A percentile compares a stretch with the other conserved stretches of the same genome.
These are phyloP conservation scores for Schizosaccharomyces octosporus DNA, from an alignment of 805 yeast genomes.

Conservation along the genomic window DNA sequence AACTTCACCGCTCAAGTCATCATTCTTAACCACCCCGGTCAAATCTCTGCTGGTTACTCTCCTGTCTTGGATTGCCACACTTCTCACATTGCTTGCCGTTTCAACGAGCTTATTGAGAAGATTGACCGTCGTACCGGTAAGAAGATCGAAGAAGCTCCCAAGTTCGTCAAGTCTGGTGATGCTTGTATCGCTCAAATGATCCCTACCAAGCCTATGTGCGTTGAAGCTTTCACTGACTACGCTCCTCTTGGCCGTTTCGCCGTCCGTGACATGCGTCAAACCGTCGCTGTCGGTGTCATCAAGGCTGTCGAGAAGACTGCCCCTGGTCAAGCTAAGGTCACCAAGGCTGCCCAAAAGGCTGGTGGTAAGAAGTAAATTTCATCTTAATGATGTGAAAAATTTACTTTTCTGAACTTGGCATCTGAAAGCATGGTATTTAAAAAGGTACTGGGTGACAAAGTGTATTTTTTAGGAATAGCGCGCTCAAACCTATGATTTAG, in stretches of 20 bases:
- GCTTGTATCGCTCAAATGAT: conserved; percentile 82
- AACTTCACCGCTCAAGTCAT: conserved; percentile 72
- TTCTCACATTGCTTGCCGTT: conserved; percentile 77
- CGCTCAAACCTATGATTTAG: too few relatives aligned
- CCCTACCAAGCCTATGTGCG: conserved; percentile 80
- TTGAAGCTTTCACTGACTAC: conserved; percentile 81
- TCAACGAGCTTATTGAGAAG: conserved; percentile 56
- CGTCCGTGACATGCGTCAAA: conserved; percentile 99
- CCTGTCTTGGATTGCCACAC: conserved; percentile 86
- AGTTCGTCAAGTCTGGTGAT: conserved; percentile 88
- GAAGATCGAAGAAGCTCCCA: conserved; percentile 69
- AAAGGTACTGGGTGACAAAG: too few relatives aligned
- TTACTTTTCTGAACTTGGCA: too few relatives aligned
- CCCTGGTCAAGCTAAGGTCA: conserved; percentile 74
- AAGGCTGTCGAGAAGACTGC: conserved; percentile 73
- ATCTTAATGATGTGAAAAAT: too few relatives aligned
- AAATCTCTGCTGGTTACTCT: conserved; percentile 71
- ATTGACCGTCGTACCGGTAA: conserved; percentile 87
- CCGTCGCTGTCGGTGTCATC: conserved; percentile 98
- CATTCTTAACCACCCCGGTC: conserved; percentile 81
- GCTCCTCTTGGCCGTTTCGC: conserved; percentile 95
- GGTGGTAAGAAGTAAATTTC: conserved; percentile 31
- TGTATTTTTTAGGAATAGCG: too few relatives aligned
- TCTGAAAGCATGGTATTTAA: too few relatives aligned
- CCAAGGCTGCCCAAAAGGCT: conserved; percentile 85